A percentile compares a stretch with the other conserved stretches of the same genome.
Evolutionary conservation across 495 filamentous ascomycete species (phyloP).

Genomic region (Penicillium dipodomyicola): DNA sequence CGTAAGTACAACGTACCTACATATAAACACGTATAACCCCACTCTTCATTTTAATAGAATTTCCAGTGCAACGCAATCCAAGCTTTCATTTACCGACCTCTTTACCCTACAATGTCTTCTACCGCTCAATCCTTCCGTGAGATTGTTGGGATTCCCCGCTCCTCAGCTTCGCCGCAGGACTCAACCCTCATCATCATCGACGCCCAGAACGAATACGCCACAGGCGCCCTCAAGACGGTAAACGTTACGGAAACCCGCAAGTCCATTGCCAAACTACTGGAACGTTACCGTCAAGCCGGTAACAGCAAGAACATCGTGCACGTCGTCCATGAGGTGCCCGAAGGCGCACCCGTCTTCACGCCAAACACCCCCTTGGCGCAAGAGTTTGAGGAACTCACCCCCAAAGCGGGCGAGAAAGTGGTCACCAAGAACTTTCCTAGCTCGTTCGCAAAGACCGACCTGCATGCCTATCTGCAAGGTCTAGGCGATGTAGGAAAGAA

Average conservation of each 20-base stretch:
- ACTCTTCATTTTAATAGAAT: too few relatives aligned
- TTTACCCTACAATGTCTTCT: slow-evolving; percentile 9
- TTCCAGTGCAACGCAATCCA: too few relatives aligned
- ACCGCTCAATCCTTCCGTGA: slow-evolving; percentile 48
- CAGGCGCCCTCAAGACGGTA: slow-evolving; percentile 49
- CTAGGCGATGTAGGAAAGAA: slow-evolving; percentile 32
- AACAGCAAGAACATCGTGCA: slow-evolving; percentile 53
- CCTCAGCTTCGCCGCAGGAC: slow-evolving; percentile 49
- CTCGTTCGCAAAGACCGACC: slow-evolving; percentile 46
- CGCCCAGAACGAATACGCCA: slow-evolving; percentile 62
- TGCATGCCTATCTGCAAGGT: slow-evolving; percentile 38
- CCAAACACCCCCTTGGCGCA: slow-evolving; percentile 50
- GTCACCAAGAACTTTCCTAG: slow-evolving; percentile 48
- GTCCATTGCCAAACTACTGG: slow-evolving; percentile 48
- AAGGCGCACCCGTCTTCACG: slow-evolving; percentile 61
- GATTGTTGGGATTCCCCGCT: slow-evolving; percentile 46
- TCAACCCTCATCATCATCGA: slow-evolving; percentile 61
- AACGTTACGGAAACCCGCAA: slow-evolving; percentile 46
- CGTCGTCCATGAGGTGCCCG: slow-evolving; percentile 52
- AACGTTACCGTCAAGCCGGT: slow-evolving; percentile 47
- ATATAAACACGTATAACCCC: too few relatives aligned
- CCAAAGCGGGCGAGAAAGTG: slow-evolving; percentile 46
- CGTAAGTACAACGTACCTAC: too few relatives aligned
- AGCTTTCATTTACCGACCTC: neutral
- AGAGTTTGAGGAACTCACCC: slow-evolving; percentile 51